phyloP scores from a whole-genome alignment of 2,329 filamentous ascomycete genomes.

The Xenoacremonium recifei region DNA sequence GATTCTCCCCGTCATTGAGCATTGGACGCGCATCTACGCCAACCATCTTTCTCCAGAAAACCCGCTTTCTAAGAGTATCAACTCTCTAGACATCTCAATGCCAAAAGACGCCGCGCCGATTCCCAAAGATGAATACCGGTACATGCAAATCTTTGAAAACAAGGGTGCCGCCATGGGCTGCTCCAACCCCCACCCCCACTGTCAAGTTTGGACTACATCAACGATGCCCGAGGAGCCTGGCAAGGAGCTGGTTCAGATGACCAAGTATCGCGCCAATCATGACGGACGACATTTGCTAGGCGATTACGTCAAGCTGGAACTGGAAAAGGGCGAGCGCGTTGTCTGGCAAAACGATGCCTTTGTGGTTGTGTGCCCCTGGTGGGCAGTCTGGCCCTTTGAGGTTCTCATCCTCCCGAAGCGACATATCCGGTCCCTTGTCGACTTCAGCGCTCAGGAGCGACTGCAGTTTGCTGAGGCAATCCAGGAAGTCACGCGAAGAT shows the following conservation, averaged over 20 bases:
- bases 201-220: conserved; percentile 94
- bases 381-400: conserved; percentile 97
- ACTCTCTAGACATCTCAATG: conserved; percentile 40
- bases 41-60: conserved; percentile 73
- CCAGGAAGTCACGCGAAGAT: conserved; percentile 83
- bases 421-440: conserved; percentile 81
- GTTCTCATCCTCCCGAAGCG: conserved; percentile 83
- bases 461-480: conserved; percentile 77
- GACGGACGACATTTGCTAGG: conserved; percentile 72
- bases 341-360: conserved; percentile 87
- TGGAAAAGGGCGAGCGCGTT: conserved; percentile 77
- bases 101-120: conserved; percentile 32
- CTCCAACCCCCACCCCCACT: conserved; percentile 96
- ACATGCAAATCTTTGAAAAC: conserved; percentile 99
- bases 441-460: conserved; percentile 71
- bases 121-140: conserved; percentile 77
- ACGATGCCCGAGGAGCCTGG: conserved; percentile 85
- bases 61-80: conserved; percentile 50
- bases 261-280: conserved; percentile 73
- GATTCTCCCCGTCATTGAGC: conserved; percentile 80
- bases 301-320: conserved; percentile 84
- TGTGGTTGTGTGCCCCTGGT: conserved; percentile 91
- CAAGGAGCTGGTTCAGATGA: conserved; percentile 74
- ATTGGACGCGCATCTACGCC: conserved; percentile 90
- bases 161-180: conserved; percentile 98